Evolutionary conservation across 345 rosid genomes (phyloP), one percentile per base, ranked within the genome.

Genomic region (Noccaea caerulescens): DNA sequence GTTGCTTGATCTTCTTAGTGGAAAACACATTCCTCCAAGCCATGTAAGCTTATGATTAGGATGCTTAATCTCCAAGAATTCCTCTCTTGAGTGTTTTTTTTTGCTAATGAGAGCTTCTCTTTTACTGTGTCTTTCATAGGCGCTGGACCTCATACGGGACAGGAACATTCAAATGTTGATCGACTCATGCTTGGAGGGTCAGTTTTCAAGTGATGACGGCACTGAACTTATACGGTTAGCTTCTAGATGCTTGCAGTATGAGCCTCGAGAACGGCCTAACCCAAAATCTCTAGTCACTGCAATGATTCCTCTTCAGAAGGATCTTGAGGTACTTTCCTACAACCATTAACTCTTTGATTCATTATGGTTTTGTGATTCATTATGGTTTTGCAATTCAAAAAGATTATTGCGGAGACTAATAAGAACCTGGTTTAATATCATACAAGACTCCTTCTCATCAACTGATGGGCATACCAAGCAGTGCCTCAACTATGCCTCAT

Each of bases 181-280:
- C 41, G 97, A 93, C 79, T 93, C 98, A 71, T 91, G 97, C 83
- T 83, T 93, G 80, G 91, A 84, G 84, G 98, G 98, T 44, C 92
- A 91, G 50, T 89, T 89, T 76, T 83, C 91, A 38, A 81, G 80
- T 60, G 92, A 82, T 25, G 97, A 93, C 13, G 97, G 96, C 25
- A 85, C 96, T 42, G 98, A 93, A 75, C 81, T 91, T 68, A 86
- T 93, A 50, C 91, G 97, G 30, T 77, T 93, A 76, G 98, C 97
- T 68, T 91, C 97, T 53, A 77, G 97, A 47, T 93, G 98, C 81
- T 81, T 93, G 75, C 95, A 93, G 65, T 89, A 86, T 69, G 98
- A 93, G 85, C 93, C 95, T 32, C 87, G 91, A 54, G 98, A 93
- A 43, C 86, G 97, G 5, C 98, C 97, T 63, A 87, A 86, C 81